phyloP scores from a whole-genome alignment of 169 alveolate species.

The Cryptosporidium meleagridis region DNA sequence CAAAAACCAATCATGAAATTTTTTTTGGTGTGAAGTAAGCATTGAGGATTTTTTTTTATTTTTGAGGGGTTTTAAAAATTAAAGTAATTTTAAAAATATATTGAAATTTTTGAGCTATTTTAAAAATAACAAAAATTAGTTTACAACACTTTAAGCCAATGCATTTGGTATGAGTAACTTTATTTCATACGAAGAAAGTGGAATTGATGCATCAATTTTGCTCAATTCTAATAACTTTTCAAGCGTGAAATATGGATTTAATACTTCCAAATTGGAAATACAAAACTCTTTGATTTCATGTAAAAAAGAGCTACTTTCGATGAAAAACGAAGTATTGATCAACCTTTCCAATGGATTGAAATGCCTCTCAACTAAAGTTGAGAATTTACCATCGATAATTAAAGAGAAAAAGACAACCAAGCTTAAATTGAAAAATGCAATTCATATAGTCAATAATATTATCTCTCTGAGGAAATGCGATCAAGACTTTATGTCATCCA shows the following conservation, averaged over 20 bases:
- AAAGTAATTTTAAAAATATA: neutral
- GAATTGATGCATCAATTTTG: constrained; percentile 18
- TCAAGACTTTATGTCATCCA: constrained; percentile 8
- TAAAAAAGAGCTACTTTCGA: constrained; percentile 16
- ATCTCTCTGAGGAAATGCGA: constrained; percentile 23
- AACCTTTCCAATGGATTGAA: constrained; percentile 32
- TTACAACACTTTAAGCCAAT: neutral
- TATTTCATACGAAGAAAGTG: constrained; percentile 25
- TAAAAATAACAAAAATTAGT: neutral
- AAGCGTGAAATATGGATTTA: constrained; percentile 1
- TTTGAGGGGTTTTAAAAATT: neutral
- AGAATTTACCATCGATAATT: constrained; percentile 47
- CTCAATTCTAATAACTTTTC: constrained; percentile 1
- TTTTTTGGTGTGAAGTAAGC: constrained; percentile 15
- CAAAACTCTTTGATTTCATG: constrained; percentile 30
- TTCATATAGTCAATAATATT: constrained; percentile 37
- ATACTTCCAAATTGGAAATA: neutral
- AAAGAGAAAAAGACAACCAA: neutral
- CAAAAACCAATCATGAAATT: constrained; percentile 59
- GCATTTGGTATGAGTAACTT: constrained; percentile 4
- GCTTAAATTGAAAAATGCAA: constrained; percentile 28
- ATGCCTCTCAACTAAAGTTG: constrained; percentile 34
- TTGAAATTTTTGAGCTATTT: neutral
- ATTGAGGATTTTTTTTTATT: neutral
- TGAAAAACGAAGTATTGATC: constrained; percentile 53